phyloP scores from a whole-genome alignment of 257 asterid genomes.

The Verbascum thapsus region DNA sequence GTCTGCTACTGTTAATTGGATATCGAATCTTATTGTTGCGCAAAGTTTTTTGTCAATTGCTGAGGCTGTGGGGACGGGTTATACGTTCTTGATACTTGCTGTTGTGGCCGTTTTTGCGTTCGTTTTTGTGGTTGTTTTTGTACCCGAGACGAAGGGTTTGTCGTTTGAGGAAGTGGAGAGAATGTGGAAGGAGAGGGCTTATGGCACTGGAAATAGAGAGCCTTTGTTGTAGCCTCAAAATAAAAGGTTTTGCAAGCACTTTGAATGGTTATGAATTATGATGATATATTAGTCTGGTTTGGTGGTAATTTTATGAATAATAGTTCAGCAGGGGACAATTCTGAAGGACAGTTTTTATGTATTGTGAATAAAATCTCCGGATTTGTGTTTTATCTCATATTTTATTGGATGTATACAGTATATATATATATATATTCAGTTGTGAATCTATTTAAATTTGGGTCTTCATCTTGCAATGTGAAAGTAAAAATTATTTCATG shows the following conservation, averaged over 20 bases:
- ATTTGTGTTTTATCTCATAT: too few relatives aligned
- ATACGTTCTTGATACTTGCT: constrained; percentile 74
- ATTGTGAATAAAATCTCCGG: too few relatives aligned
- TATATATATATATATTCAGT: too few relatives aligned
- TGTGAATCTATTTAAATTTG: too few relatives aligned
- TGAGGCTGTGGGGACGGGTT: constrained; percentile 61
- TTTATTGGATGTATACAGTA: too few relatives aligned
- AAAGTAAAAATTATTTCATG: too few relatives aligned
- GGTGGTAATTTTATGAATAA: too few relatives aligned
- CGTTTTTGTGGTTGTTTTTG: constrained; percentile 56
- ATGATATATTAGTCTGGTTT: too few relatives aligned
- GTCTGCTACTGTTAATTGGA: constrained; percentile 96
- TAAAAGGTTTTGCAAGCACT: constrained; percentile 2
- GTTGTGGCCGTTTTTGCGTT: constrained; percentile 67
- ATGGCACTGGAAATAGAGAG: constrained; percentile 41
- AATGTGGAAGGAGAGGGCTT: constrained; percentile 80
- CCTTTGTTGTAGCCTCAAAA: constrained; percentile 47
- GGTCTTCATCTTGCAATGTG: too few relatives aligned
- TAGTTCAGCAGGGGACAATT: too few relatives aligned
- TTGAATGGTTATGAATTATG: too few relatives aligned
- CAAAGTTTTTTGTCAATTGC: constrained; percentile 78
- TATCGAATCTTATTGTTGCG: constrained; percentile 80
- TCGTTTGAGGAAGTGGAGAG: constrained; percentile 81
- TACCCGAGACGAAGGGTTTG: constrained; percentile 95
- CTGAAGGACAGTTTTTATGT: too few relatives aligned